Percentiles rank a stretch among this genome's conserved stretches.
These are phyloP conservation scores for Magnaporthales sp. DNA, from an alignment of 2,329 filamentous ascomycete genomes.

Conservation along the genomic window DNA sequence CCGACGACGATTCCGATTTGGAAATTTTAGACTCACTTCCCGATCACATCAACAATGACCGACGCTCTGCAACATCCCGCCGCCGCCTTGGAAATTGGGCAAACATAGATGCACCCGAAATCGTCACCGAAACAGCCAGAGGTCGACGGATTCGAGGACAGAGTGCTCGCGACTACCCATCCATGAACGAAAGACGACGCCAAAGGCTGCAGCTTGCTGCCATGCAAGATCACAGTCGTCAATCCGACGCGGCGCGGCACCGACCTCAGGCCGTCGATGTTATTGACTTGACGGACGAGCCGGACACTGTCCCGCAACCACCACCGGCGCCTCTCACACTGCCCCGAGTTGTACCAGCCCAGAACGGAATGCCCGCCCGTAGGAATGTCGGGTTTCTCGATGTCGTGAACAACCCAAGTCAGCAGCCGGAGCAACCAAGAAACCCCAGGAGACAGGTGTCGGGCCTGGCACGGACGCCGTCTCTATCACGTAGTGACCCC, in stretches of 20 bases:
- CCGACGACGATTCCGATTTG: constrained; percentile 1
- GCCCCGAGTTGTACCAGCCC: background rate
- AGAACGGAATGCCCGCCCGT: background rate
- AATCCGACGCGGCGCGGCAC: background rate
- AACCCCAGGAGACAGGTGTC: constrained; percentile 34
- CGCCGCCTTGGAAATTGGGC: background rate
- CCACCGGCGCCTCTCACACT: constrained; percentile 3
- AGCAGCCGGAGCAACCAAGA: constrained; percentile 22
- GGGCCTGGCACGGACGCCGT: constrained; percentile 29
- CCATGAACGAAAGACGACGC: background rate
- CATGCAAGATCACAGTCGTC: background rate
- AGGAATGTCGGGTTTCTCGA: constrained; percentile 3
- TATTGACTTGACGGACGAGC: constrained; percentile 42
- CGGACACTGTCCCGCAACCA: constrained; percentile 30
- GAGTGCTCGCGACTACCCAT: background rate
- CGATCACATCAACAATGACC: background rate
- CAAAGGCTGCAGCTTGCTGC: background rate
- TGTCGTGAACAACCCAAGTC: background rate
- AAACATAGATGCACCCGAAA: background rate
- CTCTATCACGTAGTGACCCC: constrained; percentile 34
- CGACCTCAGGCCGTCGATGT: constrained; percentile 15
- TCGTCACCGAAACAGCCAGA: background rate
- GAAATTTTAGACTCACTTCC: background rate
- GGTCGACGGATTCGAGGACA: background rate
- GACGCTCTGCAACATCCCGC: background rate